Percentiles rank a stretch among this genome's conserved stretches.
These are phyloP conservation scores for Aspergillus brunneoviolaceus DNA, from an alignment of 2,329 filamentous ascomycete genomes.

Conservation along the genomic window DNA sequence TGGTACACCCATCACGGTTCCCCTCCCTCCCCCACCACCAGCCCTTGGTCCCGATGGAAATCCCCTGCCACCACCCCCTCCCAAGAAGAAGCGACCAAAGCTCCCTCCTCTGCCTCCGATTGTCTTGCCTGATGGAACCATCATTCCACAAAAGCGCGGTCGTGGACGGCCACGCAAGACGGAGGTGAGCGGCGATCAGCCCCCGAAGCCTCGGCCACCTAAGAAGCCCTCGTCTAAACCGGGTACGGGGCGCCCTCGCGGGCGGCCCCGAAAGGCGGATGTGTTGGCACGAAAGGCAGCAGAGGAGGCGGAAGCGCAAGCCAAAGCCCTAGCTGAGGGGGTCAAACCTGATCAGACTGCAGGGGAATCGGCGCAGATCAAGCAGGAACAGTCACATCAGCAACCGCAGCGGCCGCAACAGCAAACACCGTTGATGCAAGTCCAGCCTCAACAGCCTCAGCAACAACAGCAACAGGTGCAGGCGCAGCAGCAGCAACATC, in stretches of 20 bases:
- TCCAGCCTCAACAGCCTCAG: conserved; percentile 11
- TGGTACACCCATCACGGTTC: conserved; percentile 1
- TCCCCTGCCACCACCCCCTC: conserved; percentile 1
- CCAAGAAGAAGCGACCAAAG: neutral
- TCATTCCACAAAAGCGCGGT: conserved; percentile 23
- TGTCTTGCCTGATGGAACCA: conserved; percentile 18
- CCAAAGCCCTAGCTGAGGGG: neutral
- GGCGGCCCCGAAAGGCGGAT: conserved; percentile 36
- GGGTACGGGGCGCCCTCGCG: conserved; percentile 34
- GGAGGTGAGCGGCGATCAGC: conserved; percentile 17
- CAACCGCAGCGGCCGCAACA: neutral
- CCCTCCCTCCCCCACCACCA: conserved; percentile 15
- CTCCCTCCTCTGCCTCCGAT: conserved; percentile 7
- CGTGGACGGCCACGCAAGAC: conserved; percentile 28
- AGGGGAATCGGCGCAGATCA: neutral
- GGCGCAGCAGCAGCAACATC: conserved; percentile 7
- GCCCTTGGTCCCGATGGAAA: neutral
- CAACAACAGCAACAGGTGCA: conserved; percentile 19
- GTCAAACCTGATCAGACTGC: neutral
- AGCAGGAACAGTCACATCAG: neutral
- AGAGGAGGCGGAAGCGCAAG: conserved; percentile 23
- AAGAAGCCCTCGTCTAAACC: conserved; percentile 22
- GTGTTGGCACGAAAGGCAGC: conserved; percentile 29
- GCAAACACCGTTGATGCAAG: neutral
- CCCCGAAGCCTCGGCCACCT: conserved; percentile 23